A percentile compares a stretch with the other conserved stretches of the same genome.
Conservation (phyloP, 306 rosid species). For the Acmispon strigosus region DNA sequence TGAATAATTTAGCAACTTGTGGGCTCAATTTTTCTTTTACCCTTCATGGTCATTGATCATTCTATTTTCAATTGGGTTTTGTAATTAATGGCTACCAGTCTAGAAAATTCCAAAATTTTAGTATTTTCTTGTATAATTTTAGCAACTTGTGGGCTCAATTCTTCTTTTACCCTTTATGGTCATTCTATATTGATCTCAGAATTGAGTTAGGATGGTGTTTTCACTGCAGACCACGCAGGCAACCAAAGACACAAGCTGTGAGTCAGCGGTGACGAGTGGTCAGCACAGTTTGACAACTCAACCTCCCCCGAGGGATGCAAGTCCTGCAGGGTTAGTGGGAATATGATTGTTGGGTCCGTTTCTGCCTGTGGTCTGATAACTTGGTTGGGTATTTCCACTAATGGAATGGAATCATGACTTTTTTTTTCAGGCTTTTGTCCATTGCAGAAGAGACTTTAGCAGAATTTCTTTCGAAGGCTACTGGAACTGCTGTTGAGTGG, state of each 20-base stretch:
- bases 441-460: conserved; percentile 99
- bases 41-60: neutral
- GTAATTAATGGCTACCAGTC: too few species aligned
- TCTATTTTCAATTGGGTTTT: too few species aligned
- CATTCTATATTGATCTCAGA: neutral
- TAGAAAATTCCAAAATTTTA: neutral
- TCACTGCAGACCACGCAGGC: conserved; percentile 64
- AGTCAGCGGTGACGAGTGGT: conserved; percentile 92
- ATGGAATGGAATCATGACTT: conserved; percentile 33
- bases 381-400: conserved; percentile 34
- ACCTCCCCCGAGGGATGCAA: conserved; percentile 99
- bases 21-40: neutral
- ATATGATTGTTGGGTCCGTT: conserved; percentile 51
- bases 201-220: conserved; percentile 11
- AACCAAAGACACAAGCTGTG: conserved; percentile 93
- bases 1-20: neutral
- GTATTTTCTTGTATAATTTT: neutral
- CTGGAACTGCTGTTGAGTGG: conserved; percentile 99
- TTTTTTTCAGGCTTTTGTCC: conserved; percentile 87
- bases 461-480: conserved; percentile 99
- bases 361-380: conserved; percentile 33
- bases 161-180: neutral
- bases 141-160: neutral
- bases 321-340: conserved; percentile 99
- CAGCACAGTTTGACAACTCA: conserved; percentile 84